A percentile compares a stretch with the other conserved stretches of the same genome.
Evolutionary conservation across 805 yeast species (phyloP).

Genomic region (Metschnikowia anglica): DNA sequence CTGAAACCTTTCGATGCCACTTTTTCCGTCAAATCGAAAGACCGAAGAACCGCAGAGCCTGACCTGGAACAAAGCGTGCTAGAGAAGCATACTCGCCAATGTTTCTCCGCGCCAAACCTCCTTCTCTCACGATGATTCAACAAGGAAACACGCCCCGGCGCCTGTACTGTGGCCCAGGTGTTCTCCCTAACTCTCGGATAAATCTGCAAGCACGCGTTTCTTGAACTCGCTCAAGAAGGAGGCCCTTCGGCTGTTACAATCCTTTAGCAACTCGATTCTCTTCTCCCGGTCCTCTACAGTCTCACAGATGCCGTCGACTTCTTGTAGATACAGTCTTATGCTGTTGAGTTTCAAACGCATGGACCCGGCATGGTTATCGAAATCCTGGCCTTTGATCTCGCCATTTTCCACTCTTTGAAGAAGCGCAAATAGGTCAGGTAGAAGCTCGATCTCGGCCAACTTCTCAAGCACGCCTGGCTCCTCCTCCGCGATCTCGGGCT

Average conservation of each 20-base stretch:
- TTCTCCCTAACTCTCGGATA: neutral
- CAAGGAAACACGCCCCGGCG: too few relatives aligned
- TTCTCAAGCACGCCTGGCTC: conserved; percentile 20
- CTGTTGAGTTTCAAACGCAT: conserved; percentile 41
- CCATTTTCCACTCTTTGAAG: conserved; percentile 37
- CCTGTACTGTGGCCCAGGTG: neutral
- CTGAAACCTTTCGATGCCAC: too few relatives aligned
- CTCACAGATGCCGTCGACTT: conserved; percentile 46
- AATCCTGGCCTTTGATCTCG: conserved; percentile 40
- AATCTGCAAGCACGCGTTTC: conserved; percentile 15
- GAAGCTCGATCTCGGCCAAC: conserved; percentile 31
- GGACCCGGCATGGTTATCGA: conserved; percentile 46
- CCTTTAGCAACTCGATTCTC: conserved; percentile 33
- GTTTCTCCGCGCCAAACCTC: too few relatives aligned
- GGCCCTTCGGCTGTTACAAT: conserved; percentile 29
- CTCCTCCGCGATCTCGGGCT: too few relatives aligned
- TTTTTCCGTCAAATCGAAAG: too few relatives aligned
- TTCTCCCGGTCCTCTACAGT: conserved; percentile 35
- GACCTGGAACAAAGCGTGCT: too few relatives aligned
- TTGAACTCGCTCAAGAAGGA: conserved; percentile 24
- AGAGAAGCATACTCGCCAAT: too few relatives aligned
- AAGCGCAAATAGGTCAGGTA: conserved; percentile 39
- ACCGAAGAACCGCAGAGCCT: too few relatives aligned
- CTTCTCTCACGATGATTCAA: too few relatives aligned
- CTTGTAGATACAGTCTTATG: conserved; percentile 36